Percentiles rank a stretch among this genome's conserved stretches.
Conservation (phyloP, 306 rosid species). For the Betula pendula region DNA sequence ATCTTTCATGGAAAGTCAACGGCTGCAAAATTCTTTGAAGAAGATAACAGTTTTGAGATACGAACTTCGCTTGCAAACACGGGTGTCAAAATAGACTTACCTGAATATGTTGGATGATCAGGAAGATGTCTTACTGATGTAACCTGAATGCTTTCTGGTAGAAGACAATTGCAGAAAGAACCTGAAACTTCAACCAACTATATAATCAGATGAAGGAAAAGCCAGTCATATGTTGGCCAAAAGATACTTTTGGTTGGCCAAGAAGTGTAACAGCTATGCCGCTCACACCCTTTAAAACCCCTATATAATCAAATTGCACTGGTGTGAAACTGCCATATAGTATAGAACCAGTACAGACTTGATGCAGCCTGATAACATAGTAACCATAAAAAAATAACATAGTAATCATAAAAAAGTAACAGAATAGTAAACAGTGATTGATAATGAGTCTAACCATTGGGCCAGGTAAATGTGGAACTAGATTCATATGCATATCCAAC, state of each 20-base stretch:
- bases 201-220: constrained; percentile 45
- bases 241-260: not conserved
- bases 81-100: constrained; percentile 40
- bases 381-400: not conserved
- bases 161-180: constrained; percentile 95
- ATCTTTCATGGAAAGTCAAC: constrained; percentile 18
- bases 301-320: constrained; percentile 19
- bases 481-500: not conserved
- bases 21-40: not conserved
- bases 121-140: constrained; percentile 82
- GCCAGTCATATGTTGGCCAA: constrained; percentile 12
- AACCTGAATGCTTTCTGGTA: constrained; percentile 81
- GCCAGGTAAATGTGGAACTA: not conserved
- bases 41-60: constrained; percentile 18
- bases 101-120: constrained; percentile 61
- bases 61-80: constrained; percentile 6
- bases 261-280: constrained; percentile 7
- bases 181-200: constrained; percentile 55
- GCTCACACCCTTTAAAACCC: constrained; percentile 10
- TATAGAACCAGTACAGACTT: constrained; percentile 15
- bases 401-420: too few species aligned
- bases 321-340: constrained; percentile 1
- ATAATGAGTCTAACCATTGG: not conserved
- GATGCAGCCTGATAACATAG: not conserved
- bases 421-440: not conserved